Evolutionary conservation across 2,329 filamentous ascomycete genomes (phyloP).

Genomic region (Leptographium flavum): DNA sequence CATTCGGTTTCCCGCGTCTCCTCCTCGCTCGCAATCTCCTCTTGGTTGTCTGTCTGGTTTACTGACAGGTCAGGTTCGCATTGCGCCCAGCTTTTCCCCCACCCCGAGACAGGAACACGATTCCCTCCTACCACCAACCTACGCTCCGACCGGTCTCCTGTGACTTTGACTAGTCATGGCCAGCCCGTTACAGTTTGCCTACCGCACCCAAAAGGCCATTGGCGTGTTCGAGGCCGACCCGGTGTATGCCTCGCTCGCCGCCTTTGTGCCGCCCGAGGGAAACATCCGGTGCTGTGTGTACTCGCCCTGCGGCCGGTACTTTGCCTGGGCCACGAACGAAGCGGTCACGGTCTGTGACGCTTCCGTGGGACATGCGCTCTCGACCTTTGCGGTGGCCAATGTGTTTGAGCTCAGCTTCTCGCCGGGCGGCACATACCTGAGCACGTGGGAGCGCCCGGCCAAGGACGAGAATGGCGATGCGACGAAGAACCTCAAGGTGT

Average conservation of each 20-base stretch:
- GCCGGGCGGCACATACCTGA: slow-evolving; percentile 78
- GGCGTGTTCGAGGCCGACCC: slow-evolving; percentile 86
- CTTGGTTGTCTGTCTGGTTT: background rate
- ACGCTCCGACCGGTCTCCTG: slow-evolving; percentile 30
- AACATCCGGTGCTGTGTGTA: slow-evolving; percentile 91
- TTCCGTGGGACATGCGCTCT: slow-evolving; percentile 57
- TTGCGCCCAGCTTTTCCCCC: background rate
- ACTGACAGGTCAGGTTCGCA: background rate
- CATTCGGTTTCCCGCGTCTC: too few relatives aligned
- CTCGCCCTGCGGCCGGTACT: slow-evolving; percentile 90
- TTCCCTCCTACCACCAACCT: background rate
- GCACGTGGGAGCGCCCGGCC: slow-evolving; percentile 86
- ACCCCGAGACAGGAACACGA: background rate
- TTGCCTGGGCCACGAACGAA: slow-evolving; percentile 85
- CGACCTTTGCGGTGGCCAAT: slow-evolving; percentile 62
- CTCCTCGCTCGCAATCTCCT: background rate
- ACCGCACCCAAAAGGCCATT: slow-evolving; percentile 93
- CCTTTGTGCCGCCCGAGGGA: slow-evolving; percentile 78
- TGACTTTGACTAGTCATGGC: slow-evolving; percentile 93
- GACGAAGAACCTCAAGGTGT: slow-evolving; percentile 93
- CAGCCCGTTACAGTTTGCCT: slow-evolving; percentile 85
- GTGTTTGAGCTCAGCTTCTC: slow-evolving; percentile 95
- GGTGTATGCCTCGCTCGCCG: slow-evolving; percentile 70
- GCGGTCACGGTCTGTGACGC: slow-evolving; percentile 77
- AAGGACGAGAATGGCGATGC: slow-evolving; percentile 93